phyloP scores from a whole-genome alignment of 495 filamentous ascomycete genomes.

The Hyaloscypha variabilis region DNA sequence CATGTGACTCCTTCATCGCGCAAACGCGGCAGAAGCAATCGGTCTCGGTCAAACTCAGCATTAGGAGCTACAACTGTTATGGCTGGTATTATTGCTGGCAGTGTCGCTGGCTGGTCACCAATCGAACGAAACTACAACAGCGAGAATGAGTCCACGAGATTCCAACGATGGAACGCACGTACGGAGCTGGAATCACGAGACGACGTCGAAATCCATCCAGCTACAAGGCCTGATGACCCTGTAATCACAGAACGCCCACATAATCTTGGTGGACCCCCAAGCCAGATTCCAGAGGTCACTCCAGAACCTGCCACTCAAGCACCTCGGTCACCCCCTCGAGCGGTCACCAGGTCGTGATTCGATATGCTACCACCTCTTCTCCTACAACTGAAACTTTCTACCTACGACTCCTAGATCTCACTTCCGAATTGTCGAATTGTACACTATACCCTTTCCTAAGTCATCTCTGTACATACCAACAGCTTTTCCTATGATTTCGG shows the following conservation, averaged over 20 bases:
- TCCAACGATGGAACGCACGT: constrained; percentile 44
- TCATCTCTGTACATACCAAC: neutral
- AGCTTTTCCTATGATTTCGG: neutral
- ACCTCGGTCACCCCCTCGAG: neutral
- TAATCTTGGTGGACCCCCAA: constrained; percentile 53
- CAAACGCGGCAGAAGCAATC: constrained; percentile 63
- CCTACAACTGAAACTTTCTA: neutral
- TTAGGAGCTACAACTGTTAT: constrained; percentile 82
- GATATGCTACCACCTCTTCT: neutral
- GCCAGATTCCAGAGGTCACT: constrained; percentile 46
- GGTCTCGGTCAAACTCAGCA: constrained; percentile 86
- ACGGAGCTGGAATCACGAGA: constrained; percentile 59
- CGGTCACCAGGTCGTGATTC: neutral
- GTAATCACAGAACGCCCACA: constrained; percentile 50
- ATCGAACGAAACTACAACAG: constrained; percentile 59
- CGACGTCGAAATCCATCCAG: constrained; percentile 31
- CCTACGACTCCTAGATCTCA: neutral
- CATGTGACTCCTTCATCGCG: constrained; percentile 71
- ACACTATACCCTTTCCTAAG: neutral
- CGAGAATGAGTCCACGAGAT: constrained; percentile 51
- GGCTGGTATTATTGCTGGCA: constrained; percentile 87
- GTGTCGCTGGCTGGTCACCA: constrained; percentile 85
- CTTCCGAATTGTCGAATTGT: neutral
- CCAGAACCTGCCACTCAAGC: constrained; percentile 16
- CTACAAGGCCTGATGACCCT: constrained; percentile 46